Percentiles rank a stretch among this genome's conserved stretches.
phyloP scores from a whole-genome alignment of 805 yeast species.

The Kodamaea restingae region DNA sequence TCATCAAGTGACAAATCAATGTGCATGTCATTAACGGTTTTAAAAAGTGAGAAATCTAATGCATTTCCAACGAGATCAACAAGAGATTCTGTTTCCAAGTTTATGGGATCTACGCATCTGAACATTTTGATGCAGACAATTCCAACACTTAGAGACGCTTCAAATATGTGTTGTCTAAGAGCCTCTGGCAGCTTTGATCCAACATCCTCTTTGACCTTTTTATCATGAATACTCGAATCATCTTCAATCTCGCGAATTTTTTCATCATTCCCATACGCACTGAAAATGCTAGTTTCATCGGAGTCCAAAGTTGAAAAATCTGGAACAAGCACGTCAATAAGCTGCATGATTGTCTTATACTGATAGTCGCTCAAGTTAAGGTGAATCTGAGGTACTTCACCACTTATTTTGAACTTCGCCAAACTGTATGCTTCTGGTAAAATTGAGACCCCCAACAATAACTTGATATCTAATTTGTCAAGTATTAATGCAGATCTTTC shows the following conservation, averaged over 20 bases:
- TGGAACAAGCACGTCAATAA: slow-evolving; percentile 70
- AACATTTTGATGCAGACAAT: slow-evolving; percentile 56
- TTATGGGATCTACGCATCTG: slow-evolving; percentile 60
- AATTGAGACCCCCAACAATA: slow-evolving; percentile 77
- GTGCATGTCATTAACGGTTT: slow-evolving; percentile 57
- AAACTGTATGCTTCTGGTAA: slow-evolving; percentile 74
- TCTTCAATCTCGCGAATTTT: slow-evolving; percentile 6
- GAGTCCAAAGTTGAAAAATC: slow-evolving; percentile 29
- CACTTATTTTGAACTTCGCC: slow-evolving; percentile 69
- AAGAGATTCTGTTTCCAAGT: slow-evolving; percentile 61
- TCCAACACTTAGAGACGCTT: slow-evolving; percentile 67
- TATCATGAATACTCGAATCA: background rate
- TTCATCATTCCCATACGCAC: slow-evolving; percentile 25
- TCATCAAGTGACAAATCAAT: slow-evolving; percentile 63
- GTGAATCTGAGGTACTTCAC: slow-evolving; percentile 67
- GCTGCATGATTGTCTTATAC: slow-evolving; percentile 79
- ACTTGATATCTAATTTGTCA: slow-evolving; percentile 70
- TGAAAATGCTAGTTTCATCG: slow-evolving; percentile 32
- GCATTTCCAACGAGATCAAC: slow-evolving; percentile 70
- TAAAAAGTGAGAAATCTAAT: slow-evolving; percentile 56
- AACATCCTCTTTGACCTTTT: background rate
- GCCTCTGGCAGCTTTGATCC: slow-evolving; percentile 12
- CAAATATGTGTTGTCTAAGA: slow-evolving; percentile 58
- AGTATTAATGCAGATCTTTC: slow-evolving; percentile 58
- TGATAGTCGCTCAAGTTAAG: slow-evolving; percentile 83